Evolutionary conservation across 2,329 filamentous ascomycete genomes (phyloP), one percentile per base, ranked within the genome.

Genomic region (Nemania sp.): DNA sequence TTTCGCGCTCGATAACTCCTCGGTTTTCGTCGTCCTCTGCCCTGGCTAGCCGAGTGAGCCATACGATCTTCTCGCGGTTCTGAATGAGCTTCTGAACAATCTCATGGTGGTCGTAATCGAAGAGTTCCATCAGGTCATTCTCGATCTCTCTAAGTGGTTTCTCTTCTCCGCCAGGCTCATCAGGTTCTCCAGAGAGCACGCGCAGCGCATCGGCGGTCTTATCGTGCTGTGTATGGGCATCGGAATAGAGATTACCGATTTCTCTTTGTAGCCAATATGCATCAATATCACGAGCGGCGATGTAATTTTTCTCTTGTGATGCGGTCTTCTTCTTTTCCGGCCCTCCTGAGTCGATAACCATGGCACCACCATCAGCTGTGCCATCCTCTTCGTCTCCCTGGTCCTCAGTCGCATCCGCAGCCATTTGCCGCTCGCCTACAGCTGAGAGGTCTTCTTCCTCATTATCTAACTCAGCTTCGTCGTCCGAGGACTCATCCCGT

Each of bases 91-190:
- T 93, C 60, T 90, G 87, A 22, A 97, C 94, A 49, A 97, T 80
- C 60, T 97, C 91, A 57, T 95, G 91, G 67, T 97, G 89, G 66
- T 97, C 93, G 66, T 96, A 99, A 66, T 99, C 94, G 64, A 99
- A 97, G 0, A 99, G 81, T 66, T 97, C 94, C 89, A 97, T 97
- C 53, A 99, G 79, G 59, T 99, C 94, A 71, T 99, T 99, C 68
- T 99, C 94, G 51, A 97, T 92, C 67, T 99, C 93, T 65, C 93
- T 86, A 24, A 97, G 78, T 12, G 89, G 82, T 71, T 90, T 92
- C 66, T 95, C 91, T 55, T 93, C 87, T 14, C 88, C 91, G 50
- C 89, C 87, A 45, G 74, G 71, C 64, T 86, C 82, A 19, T 86
- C 88, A 2, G 86, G 80, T 59, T 88, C 81, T 39, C 89, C 91